Base-by-base conservation (phyloP, 176 grass and related monocot species). In the Zizania latifolia region DNA sequence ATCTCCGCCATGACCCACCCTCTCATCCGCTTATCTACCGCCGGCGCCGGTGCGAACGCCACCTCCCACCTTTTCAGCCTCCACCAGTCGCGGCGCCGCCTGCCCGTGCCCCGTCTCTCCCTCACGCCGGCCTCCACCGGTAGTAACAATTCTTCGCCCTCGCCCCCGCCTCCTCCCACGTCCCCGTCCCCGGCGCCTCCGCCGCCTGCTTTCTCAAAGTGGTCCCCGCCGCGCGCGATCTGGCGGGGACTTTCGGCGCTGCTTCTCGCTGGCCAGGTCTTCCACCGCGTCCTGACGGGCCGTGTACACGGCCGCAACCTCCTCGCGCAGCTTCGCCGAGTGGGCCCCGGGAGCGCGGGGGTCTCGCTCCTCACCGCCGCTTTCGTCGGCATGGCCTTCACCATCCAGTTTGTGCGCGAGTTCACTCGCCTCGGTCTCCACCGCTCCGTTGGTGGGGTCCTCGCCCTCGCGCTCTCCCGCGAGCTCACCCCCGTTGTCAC, bases 381-480 rank as follows among this genome's bases (percentile, higher is more conserved):
- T 43, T 99, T 99, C 71, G 89, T 99, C 35, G 95, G 95, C 76
- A 99, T 99, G 95, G 95, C 95, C 44, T 99, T 94, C 92, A 99
- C 95, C 72, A 99, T 99, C 84, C 92, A 94, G 86, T 99, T 99
- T 79, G 95, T 99, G 71, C 89, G 95, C 82, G 95, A 99, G 79
- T 99, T 99, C 86, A 99, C 95, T 22, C 86, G 95, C 71, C 95
- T 99, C 39, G 95, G 95, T 15, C 89, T 99, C 66, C 91, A 99
- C 79, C 91, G 91, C 54, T 99, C 95, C 24, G 95, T 99, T 4
- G 95, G 95, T 21, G 95, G 91, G 50, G 95, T 99, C 39, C 91
- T 99, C 39, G 95, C 95, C 33, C 95, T 98, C 45, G 91, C 91
- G 46, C 84, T 98, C 68, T 84, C 89, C 4, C 82, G 95, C 31